Evolutionary conservation across 2,329 filamentous ascomycete genomes (phyloP).

Genomic region (Colletotrichum tropicicola): DNA sequence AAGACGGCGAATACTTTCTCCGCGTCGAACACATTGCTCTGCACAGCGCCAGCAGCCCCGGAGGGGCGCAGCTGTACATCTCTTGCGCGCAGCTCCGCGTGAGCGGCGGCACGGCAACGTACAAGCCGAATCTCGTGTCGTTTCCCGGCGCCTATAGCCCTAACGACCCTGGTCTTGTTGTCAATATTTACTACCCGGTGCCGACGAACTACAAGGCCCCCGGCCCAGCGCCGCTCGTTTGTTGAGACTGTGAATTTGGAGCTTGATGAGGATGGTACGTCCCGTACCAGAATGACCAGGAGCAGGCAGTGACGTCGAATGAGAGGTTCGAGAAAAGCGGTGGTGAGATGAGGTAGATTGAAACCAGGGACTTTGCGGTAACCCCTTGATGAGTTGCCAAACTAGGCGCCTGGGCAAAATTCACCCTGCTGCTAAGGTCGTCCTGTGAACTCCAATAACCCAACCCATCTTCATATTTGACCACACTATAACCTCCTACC

Average conservation of each 20-base stretch:
- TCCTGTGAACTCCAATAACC: too few relatives aligned
- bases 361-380: too few relatives aligned
- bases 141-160: conserved; percentile 53
- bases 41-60: conserved; percentile 48
- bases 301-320: too few relatives aligned
- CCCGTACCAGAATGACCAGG: too few relatives aligned
- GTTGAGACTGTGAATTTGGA: conserved; percentile 24
- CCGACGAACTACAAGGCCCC: conserved; percentile 45
- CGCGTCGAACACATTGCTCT: conserved; percentile 59
- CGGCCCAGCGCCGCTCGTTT: conserved; percentile 29
- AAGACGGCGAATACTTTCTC: conserved; percentile 58
- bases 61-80: conserved; percentile 57
- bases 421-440: too few relatives aligned
- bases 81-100: conserved; percentile 52
- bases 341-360: too few relatives aligned
- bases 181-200: conserved; percentile 54
- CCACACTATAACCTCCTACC: too few relatives aligned
- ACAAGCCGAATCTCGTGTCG: conserved; percentile 45
- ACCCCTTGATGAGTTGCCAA: too few relatives aligned
- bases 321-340: too few relatives aligned
- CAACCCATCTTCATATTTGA: too few relatives aligned
- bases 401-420: too few relatives aligned
- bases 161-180: conserved; percentile 50
- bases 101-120: conserved; percentile 50
- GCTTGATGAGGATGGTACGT: too few relatives aligned